A percentile compares a stretch with the other conserved stretches of the same genome.
phyloP scores from a whole-genome alignment of 768 basidiomycete species.

The Trametes meyenii region DNA sequence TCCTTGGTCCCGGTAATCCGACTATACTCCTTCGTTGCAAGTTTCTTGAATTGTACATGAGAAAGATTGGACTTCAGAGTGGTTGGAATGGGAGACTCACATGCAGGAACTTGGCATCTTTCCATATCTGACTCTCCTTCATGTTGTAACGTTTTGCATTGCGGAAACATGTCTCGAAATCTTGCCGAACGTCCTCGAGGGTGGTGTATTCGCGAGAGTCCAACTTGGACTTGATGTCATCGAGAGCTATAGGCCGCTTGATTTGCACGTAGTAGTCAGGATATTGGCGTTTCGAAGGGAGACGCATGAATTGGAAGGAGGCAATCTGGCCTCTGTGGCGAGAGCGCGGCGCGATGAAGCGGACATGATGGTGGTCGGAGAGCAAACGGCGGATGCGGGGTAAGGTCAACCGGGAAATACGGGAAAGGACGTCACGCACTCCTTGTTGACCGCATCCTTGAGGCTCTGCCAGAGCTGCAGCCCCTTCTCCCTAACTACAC shows the following conservation, averaged over 20 bases:
- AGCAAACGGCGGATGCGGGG: constrained; percentile 27
- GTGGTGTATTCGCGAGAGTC: constrained; percentile 61
- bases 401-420: constrained; percentile 25
- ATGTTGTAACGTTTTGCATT: constrained; percentile 85
- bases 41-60: constrained; percentile 41
- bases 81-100: constrained; percentile 46
- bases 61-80: neutral
- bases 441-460: constrained; percentile 84
- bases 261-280: constrained; percentile 88
- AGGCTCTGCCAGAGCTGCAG: constrained; percentile 75
- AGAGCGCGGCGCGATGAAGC: constrained; percentile 19
- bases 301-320: constrained; percentile 65
- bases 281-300: constrained; percentile 72
- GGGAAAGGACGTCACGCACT: constrained; percentile 65
- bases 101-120: constrained; percentile 80
- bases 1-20: constrained; percentile 47
- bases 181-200: constrained; percentile 66
- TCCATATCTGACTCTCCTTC: constrained; percentile 76
- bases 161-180: constrained; percentile 77
- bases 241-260: constrained; percentile 79
- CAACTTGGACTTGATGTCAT: constrained; percentile 84
- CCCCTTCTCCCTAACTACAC: constrained; percentile 63
- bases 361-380: constrained; percentile 29
- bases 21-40: constrained; percentile 48
- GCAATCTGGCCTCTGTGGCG: constrained; percentile 60